phyloP scores from a whole-genome alignment of 2,329 filamentous ascomycete species.

The Pestalotiopsis sp. region DNA sequence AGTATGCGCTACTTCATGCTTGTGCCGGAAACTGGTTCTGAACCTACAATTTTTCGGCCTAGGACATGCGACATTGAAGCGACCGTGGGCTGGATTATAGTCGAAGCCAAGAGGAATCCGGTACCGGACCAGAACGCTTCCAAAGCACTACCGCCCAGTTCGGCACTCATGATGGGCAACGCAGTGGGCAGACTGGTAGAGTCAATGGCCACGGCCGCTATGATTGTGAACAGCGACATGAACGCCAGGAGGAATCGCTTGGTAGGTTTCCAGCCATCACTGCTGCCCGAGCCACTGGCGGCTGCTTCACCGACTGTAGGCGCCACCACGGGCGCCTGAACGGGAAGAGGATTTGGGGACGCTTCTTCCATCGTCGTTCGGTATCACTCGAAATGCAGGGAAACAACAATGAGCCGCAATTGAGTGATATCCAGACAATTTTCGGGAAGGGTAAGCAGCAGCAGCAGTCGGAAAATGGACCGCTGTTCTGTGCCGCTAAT shows the following conservation, averaged over 20 bases:
- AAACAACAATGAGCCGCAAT: not conserved
- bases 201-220: conserved; percentile 65
- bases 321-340: not conserved
- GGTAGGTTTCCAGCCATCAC: conserved; percentile 26
- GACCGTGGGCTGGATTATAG: conserved; percentile 55
- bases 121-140: conserved; percentile 74
- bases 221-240: conserved; percentile 52
- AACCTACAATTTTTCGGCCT: conserved; percentile 16
- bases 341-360: not conserved
- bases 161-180: conserved; percentile 53
- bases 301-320: not conserved
- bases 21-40: too few species aligned
- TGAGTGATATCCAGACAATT: not conserved
- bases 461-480: not conserved
- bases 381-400: not conserved
- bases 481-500: not conserved
- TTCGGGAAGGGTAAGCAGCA: not conserved
- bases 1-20: not conserved
- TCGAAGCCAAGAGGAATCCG: conserved; percentile 67
- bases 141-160: conserved; percentile 53
- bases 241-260: conserved; percentile 49
- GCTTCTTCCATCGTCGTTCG: not conserved
- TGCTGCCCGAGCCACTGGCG: not conserved
- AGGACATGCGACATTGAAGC: conserved; percentile 19
- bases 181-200: conserved; percentile 67